Evolutionary conservation across 2,329 filamentous ascomycete genomes (phyloP), one percentile per base, ranked within the genome.

Genomic region (Dactylella cylindrospora): DNA sequence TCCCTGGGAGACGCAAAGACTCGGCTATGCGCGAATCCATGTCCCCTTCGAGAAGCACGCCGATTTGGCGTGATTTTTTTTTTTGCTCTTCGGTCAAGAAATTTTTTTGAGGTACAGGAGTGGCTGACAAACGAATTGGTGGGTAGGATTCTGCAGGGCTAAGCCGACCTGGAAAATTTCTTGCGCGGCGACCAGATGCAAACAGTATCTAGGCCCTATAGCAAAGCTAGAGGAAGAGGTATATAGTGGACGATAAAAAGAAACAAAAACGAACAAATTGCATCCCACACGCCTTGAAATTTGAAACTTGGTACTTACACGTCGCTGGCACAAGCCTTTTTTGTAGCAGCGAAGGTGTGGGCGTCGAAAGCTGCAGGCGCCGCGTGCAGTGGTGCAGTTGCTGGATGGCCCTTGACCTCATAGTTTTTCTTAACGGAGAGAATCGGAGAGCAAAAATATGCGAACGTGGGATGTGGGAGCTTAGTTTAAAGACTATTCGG

Each of bases 11-110:
- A n/a, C n/a, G n/a, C n/a, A n/a, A 25, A 40, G 40, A 61, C 38
- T 53, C 57, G 57, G 57, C 43, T 49, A 40, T 41, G 33, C 57
- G 57, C 57, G 54, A 52, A 26, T 23, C 7, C 22, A 35, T 19
- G 26, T 19, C 26, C 47, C 31, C 53, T 33, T 51, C 38, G 29
- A 44, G 39, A 40, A 60, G 43, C 54, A 61, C 54, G 54, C 54
- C 54, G 54, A 61, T 46, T 51, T 61, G 54, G 39, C 54, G 54
- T 61, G 54, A 61, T 29, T 46, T 52, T 52, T 45, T 41, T 26
- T 60, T 45, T 28, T 23, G 36, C 38, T 40, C 28, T 36, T 31
- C 9, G 29, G 12, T 8, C 12, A 29, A 29, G 13, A 13, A n/a
- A n/a, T n/a, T n/a, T n/a, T n/a, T n/a, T n/a, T n/a, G n/a, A n/a